Conservation (phyloP, 1,284 basidiomycete species). For the Peniophora sp. region DNA sequence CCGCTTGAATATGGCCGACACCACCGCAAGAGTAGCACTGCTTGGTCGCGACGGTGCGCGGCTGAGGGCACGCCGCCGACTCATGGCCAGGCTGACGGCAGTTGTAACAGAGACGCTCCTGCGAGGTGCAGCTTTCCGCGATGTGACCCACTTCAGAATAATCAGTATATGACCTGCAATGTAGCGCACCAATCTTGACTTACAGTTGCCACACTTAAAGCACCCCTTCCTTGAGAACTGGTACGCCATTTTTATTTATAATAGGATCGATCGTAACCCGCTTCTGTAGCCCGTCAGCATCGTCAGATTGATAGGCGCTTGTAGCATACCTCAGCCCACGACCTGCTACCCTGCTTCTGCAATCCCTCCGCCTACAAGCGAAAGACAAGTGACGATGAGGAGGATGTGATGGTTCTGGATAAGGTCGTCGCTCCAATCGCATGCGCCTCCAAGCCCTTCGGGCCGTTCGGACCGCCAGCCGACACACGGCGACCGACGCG, state of each 20-base stretch:
- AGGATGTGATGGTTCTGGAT: constrained; percentile 10
- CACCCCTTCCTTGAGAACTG: constrained; percentile 78
- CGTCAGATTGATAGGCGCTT: neutral
- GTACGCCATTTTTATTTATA: constrained; percentile 52
- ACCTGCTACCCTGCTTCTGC: constrained; percentile 7
- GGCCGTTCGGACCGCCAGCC: neutral
- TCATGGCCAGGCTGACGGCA: constrained; percentile 88
- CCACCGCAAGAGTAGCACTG: constrained; percentile 79
- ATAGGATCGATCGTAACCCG: constrained; percentile 6
- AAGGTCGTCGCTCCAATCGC: constrained; percentile 1
- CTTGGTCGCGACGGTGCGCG: constrained; percentile 68
- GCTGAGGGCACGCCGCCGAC: constrained; percentile 80
- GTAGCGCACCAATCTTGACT: constrained; percentile 25
- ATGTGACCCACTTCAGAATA: constrained; percentile 71
- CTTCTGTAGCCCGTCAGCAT: constrained; percentile 2
- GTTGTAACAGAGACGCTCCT: constrained; percentile 86
- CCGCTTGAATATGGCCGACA: constrained; percentile 70
- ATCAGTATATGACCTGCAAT: constrained; percentile 9
- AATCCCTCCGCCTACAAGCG: constrained; percentile 9
- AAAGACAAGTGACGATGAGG: constrained; percentile 6
- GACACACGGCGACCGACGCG: neutral
- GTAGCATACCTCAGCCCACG: constrained; percentile 6
- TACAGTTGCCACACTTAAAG: constrained; percentile 81
- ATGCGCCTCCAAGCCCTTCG: neutral
- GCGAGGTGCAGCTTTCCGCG: constrained; percentile 83